These are phyloP conservation scores for Bromus sterilis DNA, from an alignment of 176 grass and related monocot genomes.

Conservation along the genomic window DNA sequence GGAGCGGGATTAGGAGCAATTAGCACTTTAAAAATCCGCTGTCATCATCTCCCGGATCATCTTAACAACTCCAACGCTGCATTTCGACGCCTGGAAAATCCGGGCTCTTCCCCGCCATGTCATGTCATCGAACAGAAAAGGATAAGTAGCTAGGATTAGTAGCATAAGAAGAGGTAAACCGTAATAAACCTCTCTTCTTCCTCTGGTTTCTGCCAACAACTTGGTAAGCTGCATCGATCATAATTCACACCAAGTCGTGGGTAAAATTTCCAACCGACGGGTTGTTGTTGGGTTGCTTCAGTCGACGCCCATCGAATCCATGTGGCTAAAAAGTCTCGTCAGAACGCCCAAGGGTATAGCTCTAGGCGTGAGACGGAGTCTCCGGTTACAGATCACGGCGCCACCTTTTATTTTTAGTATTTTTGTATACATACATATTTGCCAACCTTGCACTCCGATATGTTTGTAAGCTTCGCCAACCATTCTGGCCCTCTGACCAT, in stretches of 20 bases:
- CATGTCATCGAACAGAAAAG: too few species aligned
- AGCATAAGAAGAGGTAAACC: background rate
- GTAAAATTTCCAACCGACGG: background rate
- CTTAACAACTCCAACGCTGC: conserved; percentile 31
- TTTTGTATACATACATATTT: background rate
- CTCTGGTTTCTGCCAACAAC: conserved; percentile 6
- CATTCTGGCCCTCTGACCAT: conserved; percentile 22
- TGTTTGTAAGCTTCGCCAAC: conserved; percentile 11
- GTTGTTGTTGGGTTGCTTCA: background rate
- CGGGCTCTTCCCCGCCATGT: background rate
- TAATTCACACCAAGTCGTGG: background rate
- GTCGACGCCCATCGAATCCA: conserved; percentile 42
- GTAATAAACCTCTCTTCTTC: background rate
- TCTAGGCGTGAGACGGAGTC: conserved; percentile 11
- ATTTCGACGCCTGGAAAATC: background rate
- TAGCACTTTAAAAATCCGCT: conserved; percentile 13
- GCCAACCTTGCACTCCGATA: conserved; percentile 2
- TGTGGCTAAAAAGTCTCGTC: background rate
- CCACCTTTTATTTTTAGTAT: background rate
- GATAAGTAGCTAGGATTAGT: too few species aligned
- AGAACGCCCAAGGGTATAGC: background rate
- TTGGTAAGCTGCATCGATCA: background rate
- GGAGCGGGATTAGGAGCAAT: background rate
- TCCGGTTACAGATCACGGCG: background rate
- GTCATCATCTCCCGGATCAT: conserved; percentile 21